phyloP scores from a whole-genome alignment of 495 filamentous ascomycete species.

The Pseudoneurospora amorphoporcata region DNA sequence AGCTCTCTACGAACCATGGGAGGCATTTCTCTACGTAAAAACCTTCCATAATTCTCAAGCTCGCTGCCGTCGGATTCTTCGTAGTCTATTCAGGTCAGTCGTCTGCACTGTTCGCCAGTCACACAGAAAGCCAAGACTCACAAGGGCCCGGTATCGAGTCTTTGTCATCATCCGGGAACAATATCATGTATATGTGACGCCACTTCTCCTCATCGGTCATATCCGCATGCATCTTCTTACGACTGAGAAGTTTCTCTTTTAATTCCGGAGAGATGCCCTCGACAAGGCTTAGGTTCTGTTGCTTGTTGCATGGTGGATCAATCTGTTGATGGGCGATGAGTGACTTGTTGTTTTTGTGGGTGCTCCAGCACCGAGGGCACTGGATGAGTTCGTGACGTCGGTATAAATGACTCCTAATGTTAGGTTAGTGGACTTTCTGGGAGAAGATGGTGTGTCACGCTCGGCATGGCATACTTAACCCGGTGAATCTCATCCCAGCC shows the following conservation, averaged over 20 bases:
- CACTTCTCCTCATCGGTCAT: conserved; percentile 36
- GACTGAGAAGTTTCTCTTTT: conserved; percentile 25
- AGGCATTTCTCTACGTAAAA: conserved; percentile 22
- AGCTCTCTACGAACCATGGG: conserved; percentile 19
- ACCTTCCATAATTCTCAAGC: conserved; percentile 19
- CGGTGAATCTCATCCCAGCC: conserved; percentile 26
- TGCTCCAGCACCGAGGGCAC: conserved; percentile 21
- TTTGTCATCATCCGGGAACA: conserved; percentile 31
- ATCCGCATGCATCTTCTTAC: conserved; percentile 28
- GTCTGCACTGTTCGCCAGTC: neutral
- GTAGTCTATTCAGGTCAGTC: conserved; percentile 10
- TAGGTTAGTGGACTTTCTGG: neutral
- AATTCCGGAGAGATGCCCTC: conserved; percentile 23
- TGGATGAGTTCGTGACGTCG: conserved; percentile 17
- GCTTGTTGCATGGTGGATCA: conserved; percentile 15
- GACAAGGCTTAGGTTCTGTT: conserved; percentile 7
- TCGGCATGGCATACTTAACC: conserved; percentile 18
- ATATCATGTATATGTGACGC: conserved; percentile 32
- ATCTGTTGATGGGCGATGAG: conserved; percentile 15
- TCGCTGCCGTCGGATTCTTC: conserved; percentile 17
- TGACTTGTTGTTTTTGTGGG: conserved; percentile 11
- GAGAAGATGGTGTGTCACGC: neutral
- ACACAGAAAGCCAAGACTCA: conserved; percentile 8
- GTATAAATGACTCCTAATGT: conserved; percentile 19
- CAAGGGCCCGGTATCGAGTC: conserved; percentile 29